Base-by-base conservation (phyloP, 2,329 filamentous ascomycete genomes). In the Bipolaris oryzae region DNA sequence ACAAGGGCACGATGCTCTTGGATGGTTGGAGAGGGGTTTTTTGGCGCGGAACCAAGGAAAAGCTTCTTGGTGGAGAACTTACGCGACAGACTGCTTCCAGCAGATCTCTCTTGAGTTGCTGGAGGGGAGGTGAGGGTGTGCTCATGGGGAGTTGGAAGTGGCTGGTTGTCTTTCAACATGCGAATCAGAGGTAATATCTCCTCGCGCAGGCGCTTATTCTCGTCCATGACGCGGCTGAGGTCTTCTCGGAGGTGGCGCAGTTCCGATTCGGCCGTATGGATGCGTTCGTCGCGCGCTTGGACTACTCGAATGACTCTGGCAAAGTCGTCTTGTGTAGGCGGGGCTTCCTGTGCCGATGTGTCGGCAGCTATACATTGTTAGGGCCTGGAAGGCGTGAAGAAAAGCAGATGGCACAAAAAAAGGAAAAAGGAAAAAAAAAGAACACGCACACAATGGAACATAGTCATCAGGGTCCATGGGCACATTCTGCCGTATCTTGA, bases 381-480 rank as follows among this genome's bases (percentile, higher is more conserved):
- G 43, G 20, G 13, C 16, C 3, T n/a, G 31, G 16, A 6, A 25
- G 23, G 33, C 5, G 2, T 2, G 11, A n/a, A 25, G 38, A 23
- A 7, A 16, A 31, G 10, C 28, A 31, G 13, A 25, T 25, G 37
- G 45, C 13, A 44, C 37, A 33, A 20, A 28, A 28, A 18, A 28
- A 28, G 31, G 31, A 50, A 39, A 13, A 50, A 7, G 13, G 46
- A 15, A 31, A 31, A 13, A 7, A 31, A 13, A 7, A 13, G 7
- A 16, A n/a, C 15, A 81, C 90, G 69, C 88, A 96, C 93, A 95
- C 48, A 95, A 82, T 35, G 95, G 95, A 49, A 97, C 85, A 75
- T 97, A 99, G 76, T 98, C 91, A 70, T 97, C 94, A 60, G 89
- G 88, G 73, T 98, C 94, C 68, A 97, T 85, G 15, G 91, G 89